Evolutionary conservation across 2,329 filamentous ascomycete genomes (phyloP).

Genomic region (Talaromyces funiculosus): DNA sequence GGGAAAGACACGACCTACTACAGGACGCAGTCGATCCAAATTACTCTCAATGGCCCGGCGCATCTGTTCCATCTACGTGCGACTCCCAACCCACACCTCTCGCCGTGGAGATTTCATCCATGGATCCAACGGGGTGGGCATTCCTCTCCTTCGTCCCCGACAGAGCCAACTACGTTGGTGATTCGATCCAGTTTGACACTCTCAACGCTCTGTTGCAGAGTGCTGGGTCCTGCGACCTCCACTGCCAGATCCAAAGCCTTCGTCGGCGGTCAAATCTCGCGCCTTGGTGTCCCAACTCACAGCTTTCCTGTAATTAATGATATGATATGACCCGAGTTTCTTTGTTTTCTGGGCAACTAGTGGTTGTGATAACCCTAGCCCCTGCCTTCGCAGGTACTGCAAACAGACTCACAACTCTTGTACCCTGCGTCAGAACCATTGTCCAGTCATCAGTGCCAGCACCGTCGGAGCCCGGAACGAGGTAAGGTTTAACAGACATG

Average conservation of each 20-base stretch:
- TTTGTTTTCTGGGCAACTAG: conserved; percentile 49
- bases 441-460: conserved; percentile 47
- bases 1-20: conserved; percentile 31
- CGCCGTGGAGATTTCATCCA: conserved; percentile 26
- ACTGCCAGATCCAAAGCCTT: conserved; percentile 38
- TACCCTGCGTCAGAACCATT: conserved; percentile 50
- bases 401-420: conserved; percentile 49
- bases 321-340: conserved; percentile 40
- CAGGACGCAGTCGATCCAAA: conserved; percentile 14
- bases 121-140: neutral
- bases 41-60: conserved; percentile 26
- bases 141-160: neutral
- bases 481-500: neutral
- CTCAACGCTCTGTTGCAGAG: conserved; percentile 37
- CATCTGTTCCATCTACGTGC: conserved; percentile 31
- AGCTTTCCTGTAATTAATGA: conserved; percentile 42
- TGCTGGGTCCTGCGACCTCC: conserved; percentile 37
- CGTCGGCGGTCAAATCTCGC: conserved; percentile 32
- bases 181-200: conserved; percentile 34
- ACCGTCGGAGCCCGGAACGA: conserved; percentile 56
- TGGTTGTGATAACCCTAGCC: conserved; percentile 55
- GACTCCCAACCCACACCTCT: conserved; percentile 36
- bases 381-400: conserved; percentile 47
- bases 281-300: conserved; percentile 38
- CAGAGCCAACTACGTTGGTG: conserved; percentile 33